phyloP scores from a whole-genome alignment of 2,329 filamentous ascomycete genomes.

The Fusarium sp. region DNA sequence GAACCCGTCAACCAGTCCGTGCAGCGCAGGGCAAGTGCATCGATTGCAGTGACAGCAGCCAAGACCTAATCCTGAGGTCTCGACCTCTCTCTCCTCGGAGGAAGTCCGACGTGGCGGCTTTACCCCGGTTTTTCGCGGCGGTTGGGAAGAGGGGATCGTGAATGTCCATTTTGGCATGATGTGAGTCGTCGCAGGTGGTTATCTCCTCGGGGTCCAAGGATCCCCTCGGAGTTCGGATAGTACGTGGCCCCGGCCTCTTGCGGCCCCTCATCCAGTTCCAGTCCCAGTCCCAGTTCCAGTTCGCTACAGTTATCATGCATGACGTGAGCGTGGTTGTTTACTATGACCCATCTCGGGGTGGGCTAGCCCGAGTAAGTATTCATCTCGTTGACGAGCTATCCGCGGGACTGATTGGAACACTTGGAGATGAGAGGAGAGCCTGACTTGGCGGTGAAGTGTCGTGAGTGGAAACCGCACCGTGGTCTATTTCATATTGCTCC shows the following conservation, averaged over 20 bases:
- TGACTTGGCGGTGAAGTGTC: neutral
- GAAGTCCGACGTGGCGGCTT: conserved; percentile 28
- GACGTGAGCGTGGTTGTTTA: neutral
- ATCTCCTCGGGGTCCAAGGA: neutral
- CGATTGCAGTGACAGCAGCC: neutral
- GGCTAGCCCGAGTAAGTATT: neutral
- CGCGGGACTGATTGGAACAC: neutral
- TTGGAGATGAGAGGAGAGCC: neutral
- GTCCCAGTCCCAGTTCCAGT: neutral
- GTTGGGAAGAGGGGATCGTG: conserved; percentile 28
- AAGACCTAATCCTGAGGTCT: conserved; percentile 6
- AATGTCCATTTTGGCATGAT: conserved; percentile 17
- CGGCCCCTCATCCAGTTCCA: neutral
- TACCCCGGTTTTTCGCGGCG: neutral
- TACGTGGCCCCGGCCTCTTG: neutral
- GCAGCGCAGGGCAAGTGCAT: neutral
- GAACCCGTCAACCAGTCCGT: neutral
- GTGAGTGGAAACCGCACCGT: neutral
- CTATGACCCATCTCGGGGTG: neutral
- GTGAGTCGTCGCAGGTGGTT: conserved; percentile 29
- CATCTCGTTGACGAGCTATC: neutral
- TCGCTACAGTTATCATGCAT: neutral
- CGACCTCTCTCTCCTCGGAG: conserved; percentile 12
- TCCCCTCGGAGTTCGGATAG: conserved; percentile 10
- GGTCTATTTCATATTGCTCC: neutral